These are phyloP conservation scores for Venturia carpophila DNA, from an alignment of 2,329 filamentous ascomycete species.

Conservation along the genomic window DNA sequence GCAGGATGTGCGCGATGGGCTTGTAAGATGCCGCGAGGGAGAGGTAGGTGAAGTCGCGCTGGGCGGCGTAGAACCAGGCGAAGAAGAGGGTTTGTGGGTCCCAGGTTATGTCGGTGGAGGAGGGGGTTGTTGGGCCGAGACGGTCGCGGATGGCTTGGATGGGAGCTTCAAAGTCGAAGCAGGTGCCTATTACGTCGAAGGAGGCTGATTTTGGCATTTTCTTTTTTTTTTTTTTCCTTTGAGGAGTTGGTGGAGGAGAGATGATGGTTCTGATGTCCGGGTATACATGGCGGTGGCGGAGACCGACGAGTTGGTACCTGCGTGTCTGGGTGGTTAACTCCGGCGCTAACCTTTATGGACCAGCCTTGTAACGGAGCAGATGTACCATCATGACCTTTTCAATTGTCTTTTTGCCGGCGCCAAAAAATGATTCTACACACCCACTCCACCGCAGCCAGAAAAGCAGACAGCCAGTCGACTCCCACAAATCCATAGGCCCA, in stretches of 20 bases:
- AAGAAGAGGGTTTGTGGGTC: neutral
- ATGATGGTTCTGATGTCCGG: no score
- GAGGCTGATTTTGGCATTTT: neutral
- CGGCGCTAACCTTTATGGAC: neutral
- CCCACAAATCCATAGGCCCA: no score
- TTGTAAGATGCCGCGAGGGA: neutral
- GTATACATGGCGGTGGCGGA: no score
- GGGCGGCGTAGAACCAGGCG: neutral
- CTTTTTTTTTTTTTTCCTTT: no score
- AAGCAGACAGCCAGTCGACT: no score
- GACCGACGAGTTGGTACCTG: neutral
- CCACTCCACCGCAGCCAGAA: no score
- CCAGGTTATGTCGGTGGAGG: neutral
- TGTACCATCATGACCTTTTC: no score
- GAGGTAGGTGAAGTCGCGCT: neutral
- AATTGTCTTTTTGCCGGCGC: no score
- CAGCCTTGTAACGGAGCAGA: neutral
- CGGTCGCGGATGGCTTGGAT: conserved; percentile 3
- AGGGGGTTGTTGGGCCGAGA: neutral
- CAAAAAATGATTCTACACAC: no score
- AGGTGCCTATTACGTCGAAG: neutral
- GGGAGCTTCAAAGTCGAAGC: neutral
- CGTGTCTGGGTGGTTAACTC: neutral
- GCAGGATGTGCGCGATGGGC: neutral
- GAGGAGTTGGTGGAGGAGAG: no score